Evolutionary conservation across 352 stramenopile genomes (phyloP).

Genomic region (Thraustotheca clavata): DNA sequence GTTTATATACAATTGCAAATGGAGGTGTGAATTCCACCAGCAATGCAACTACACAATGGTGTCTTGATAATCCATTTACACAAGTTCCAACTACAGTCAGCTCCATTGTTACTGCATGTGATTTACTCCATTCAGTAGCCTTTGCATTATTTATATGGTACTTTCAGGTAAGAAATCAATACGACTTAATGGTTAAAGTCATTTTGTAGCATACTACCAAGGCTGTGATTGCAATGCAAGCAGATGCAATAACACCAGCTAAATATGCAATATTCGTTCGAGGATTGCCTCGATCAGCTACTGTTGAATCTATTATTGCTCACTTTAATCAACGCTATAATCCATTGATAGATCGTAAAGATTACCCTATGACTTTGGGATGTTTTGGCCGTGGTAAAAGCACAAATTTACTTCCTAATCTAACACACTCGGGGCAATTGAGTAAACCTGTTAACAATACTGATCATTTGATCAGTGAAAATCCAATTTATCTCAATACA

Average conservation of each 20-base stretch:
- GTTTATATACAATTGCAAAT: slow-evolving; percentile 67
- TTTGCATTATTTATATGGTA: slow-evolving; percentile 59
- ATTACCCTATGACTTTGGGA: slow-evolving; percentile 47
- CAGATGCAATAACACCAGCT: slow-evolving; percentile 69
- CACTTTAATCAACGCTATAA: slow-evolving; percentile 78
- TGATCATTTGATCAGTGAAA: slow-evolving; percentile 35
- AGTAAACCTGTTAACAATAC: slow-evolving; percentile 42
- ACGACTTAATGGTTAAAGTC: background rate
- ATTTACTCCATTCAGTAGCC: slow-evolving; percentile 52
- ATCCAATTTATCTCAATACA: slow-evolving; percentile 61
- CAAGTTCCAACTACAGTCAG: slow-evolving; percentile 40
- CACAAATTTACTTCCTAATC: slow-evolving; percentile 27
- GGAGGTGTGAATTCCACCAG: slow-evolving; percentile 60
- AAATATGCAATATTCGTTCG: slow-evolving; percentile 79
- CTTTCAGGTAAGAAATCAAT: slow-evolving; percentile 25
- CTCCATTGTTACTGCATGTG: slow-evolving; percentile 67
- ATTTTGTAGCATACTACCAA: background rate
- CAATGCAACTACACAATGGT: slow-evolving; percentile 36
- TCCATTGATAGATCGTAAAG: slow-evolving; percentile 49
- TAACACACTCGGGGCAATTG: background rate
- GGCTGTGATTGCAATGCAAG: background rate
- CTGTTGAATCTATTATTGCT: slow-evolving; percentile 46
- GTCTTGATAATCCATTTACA: slow-evolving; percentile 67
- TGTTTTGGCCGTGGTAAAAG: slow-evolving; percentile 40
- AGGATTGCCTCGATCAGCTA: slow-evolving; percentile 57